Evolutionary conservation across 805 yeast species (phyloP).

Genomic region (Saturnispora gosingensis): DNA sequence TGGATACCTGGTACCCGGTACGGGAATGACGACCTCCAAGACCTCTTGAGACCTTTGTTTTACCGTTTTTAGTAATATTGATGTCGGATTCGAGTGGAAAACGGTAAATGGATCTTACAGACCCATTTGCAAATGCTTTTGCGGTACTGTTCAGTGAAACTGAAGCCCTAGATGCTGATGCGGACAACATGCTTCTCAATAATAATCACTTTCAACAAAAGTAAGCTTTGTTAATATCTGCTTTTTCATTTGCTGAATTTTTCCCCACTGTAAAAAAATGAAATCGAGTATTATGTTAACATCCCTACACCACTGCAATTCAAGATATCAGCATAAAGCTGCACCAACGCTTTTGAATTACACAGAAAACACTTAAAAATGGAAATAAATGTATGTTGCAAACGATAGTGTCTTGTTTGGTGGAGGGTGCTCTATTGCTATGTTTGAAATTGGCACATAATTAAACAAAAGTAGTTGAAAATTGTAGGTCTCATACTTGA

Average conservation of each 20-base stretch:
- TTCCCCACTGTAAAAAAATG: not conserved
- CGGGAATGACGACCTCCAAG: slow-evolving; percentile 77
- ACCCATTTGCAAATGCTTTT: not conserved
- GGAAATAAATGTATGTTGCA: too few relatives aligned
- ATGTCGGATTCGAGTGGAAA: slow-evolving; percentile 46
- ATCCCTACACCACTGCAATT: not conserved
- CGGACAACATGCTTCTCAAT: not conserved
- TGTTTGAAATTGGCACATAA: too few relatives aligned
- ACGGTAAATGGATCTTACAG: slow-evolving; percentile 19
- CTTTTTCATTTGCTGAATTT: slow-evolving; percentile 1
- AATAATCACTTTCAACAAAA: not conserved
- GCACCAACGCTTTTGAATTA: too few relatives aligned
- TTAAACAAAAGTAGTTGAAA: too few relatives aligned
- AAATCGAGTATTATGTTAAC: not conserved
- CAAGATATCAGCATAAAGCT: too few relatives aligned
- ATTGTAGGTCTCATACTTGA: too few relatives aligned
- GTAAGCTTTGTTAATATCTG: not conserved
- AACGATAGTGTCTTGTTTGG: too few relatives aligned
- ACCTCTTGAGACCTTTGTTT: slow-evolving; percentile 63
- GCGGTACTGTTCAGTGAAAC: not conserved
- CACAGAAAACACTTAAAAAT: too few relatives aligned
- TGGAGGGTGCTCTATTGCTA: too few relatives aligned
- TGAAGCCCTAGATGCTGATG: not conserved
- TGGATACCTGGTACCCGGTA: slow-evolving; percentile 83
- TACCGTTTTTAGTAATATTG: slow-evolving; percentile 66